phyloP scores from a whole-genome alignment of 2,329 filamentous ascomycete species.

The Colletotrichum magnum region DNA sequence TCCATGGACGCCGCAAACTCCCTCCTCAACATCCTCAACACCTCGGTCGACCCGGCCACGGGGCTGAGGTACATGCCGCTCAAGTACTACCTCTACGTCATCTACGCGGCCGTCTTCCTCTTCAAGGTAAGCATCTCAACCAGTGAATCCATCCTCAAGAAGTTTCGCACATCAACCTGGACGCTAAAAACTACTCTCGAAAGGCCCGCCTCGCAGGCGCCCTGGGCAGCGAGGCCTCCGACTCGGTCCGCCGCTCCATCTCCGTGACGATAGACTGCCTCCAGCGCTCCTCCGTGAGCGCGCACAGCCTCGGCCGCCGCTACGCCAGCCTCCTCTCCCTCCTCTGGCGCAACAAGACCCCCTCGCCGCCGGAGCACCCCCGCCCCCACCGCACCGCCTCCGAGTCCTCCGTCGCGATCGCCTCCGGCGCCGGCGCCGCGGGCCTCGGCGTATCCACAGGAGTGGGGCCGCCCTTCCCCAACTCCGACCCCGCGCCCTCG shows the following conservation, averaged over 20 bases:
- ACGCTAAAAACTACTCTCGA: no score
- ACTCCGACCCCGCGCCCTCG: neutral
- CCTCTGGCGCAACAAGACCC: conserved; percentile 64
- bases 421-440: neutral
- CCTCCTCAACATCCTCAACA: conserved; percentile 71
- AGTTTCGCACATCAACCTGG: no score
- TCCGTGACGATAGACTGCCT: conserved; percentile 71
- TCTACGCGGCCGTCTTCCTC: conserved; percentile 75
- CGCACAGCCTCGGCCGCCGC: conserved; percentile 72
- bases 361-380: conserved; percentile 38
- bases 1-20: conserved; percentile 75
- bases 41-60: conserved; percentile 70
- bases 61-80: conserved; percentile 75
- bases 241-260: conserved; percentile 70
- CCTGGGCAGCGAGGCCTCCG: conserved; percentile 67
- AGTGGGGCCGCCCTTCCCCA: neutral
- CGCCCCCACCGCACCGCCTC: neutral
- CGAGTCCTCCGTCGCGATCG: neutral
- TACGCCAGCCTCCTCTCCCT: conserved; percentile 73
- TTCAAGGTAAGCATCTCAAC: conserved; percentile 65
- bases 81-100: conserved; percentile 73
- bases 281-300: conserved; percentile 69
- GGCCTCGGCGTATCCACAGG: no score
- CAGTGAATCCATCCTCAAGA: no score
- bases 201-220: conserved; percentile 71